Conservation (phyloP, 306 rosid genomes). For the Vigna unguiculata region DNA sequence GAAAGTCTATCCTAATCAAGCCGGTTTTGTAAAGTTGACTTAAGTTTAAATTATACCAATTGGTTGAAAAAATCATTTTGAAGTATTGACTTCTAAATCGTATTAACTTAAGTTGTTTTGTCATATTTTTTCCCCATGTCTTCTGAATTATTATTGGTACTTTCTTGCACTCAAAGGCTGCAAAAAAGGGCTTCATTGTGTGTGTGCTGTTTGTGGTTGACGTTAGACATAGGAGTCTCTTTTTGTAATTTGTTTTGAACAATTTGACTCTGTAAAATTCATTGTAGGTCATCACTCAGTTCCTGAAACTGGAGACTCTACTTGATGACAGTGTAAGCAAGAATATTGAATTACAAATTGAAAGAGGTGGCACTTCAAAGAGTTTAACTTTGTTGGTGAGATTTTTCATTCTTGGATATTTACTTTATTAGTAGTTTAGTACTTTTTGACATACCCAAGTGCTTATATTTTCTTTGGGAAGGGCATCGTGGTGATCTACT, state of each 20-base stretch:
- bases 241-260: slow-evolving; percentile 29
- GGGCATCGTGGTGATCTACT: slow-evolving; percentile 12
- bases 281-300: slow-evolving; percentile 90
- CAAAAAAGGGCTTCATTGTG: neutral
- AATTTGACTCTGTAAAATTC: slow-evolving; percentile 34
- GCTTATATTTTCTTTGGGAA: slow-evolving; percentile 36
- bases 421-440: slow-evolving; percentile 20
- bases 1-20: no score
- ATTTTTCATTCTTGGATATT: slow-evolving; percentile 36
- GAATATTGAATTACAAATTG: slow-evolving; percentile 78
- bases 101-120: slow-evolving; percentile 13
- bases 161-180: slow-evolving; percentile 39
- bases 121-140: neutral
- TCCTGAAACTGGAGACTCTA: slow-evolving; percentile 87
- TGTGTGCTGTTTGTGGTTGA: slow-evolving; percentile 24
- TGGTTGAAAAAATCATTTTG: slow-evolving; percentile 20
- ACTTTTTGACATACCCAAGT: slow-evolving; percentile 31
- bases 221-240: neutral
- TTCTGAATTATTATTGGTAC: slow-evolving; percentile 6
- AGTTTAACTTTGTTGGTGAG: slow-evolving; percentile 78
- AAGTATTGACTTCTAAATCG: slow-evolving; percentile 10
- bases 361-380: slow-evolving; percentile 79
- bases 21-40: no score
- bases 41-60: neutral
- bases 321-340: slow-evolving; percentile 87